A percentile compares a stretch with the other conserved stretches of the same genome.
Conservation (phyloP, 441 rosid genomes). For the Gossypium gossypioides region DNA sequence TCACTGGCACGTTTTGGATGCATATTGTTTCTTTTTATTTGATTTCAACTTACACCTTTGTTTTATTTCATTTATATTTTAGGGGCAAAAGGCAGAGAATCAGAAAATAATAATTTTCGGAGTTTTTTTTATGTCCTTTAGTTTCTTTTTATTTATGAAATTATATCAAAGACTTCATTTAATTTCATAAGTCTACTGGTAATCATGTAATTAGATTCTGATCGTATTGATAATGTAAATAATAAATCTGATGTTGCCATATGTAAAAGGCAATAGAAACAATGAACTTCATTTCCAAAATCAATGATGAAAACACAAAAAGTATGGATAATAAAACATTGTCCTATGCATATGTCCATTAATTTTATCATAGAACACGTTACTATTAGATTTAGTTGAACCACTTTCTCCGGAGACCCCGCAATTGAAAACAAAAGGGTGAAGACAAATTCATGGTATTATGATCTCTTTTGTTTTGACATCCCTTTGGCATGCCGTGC, state of each 20-base stretch:
- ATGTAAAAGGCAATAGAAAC: background rate
- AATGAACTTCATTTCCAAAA: background rate
- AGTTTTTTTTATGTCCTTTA: background rate
- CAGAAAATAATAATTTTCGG: constrained; percentile 16
- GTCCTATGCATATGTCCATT: background rate
- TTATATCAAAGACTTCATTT: no score
- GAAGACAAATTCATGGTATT: background rate
- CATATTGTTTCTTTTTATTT: constrained; percentile 11
- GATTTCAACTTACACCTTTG: constrained; percentile 11
- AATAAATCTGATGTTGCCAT: background rate
- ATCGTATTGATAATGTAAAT: no score
- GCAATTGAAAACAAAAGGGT: background rate
- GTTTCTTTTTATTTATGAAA: no score
- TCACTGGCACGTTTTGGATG: constrained; percentile 20
- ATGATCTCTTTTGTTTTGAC: background rate
- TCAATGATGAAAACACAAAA: background rate
- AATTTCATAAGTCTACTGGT: no score
- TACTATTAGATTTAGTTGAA: background rate
- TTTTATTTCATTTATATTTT: background rate
- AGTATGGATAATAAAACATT: background rate
- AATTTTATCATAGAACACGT: background rate
- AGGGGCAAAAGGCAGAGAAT: constrained; percentile 19
- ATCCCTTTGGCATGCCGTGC: background rate
- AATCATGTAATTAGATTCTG: no score
- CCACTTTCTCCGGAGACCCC: background rate